Evolutionary conservation across 148 eudicot genomes (phyloP).

Genomic region (Camellia sinensis): DNA sequence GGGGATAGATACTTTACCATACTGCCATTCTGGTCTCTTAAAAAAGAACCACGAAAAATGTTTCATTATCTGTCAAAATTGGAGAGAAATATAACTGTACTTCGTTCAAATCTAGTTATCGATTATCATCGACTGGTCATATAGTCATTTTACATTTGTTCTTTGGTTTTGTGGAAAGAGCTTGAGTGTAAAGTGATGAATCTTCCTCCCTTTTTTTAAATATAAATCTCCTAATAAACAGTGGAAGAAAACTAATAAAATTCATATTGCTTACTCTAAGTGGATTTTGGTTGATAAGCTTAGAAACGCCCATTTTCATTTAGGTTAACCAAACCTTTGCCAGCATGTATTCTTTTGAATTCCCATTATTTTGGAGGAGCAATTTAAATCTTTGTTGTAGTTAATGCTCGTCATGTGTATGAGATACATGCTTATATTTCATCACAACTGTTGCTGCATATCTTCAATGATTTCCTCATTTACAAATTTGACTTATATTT

Average conservation of each 20-base stretch:
- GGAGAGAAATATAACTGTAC: neutral
- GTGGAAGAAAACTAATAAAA: neutral
- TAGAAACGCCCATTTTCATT: neutral
- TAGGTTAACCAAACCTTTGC: neutral
- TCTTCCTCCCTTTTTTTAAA: neutral
- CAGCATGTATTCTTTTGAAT: neutral
- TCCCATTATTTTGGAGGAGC: neutral
- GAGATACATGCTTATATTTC: neutral
- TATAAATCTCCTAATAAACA: neutral
- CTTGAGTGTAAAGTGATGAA: neutral
- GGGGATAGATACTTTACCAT: neutral
- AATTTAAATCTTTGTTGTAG: neutral
- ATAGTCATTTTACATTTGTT: neutral
- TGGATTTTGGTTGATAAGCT: neutral
- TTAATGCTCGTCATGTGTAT: neutral
- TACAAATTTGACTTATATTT: neutral
- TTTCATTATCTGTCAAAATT: conserved; percentile 1
- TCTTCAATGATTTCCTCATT: neutral
- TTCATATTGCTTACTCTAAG: neutral
- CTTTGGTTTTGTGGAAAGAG: neutral
- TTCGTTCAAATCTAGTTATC: neutral
- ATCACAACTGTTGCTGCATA: neutral
- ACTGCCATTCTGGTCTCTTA: neutral
- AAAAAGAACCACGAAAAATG: neutral
- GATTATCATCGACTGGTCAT: neutral